Evolutionary conservation across 2,329 filamentous ascomycete genomes (phyloP).

Genomic region (Fusarium phyllophilum): DNA sequence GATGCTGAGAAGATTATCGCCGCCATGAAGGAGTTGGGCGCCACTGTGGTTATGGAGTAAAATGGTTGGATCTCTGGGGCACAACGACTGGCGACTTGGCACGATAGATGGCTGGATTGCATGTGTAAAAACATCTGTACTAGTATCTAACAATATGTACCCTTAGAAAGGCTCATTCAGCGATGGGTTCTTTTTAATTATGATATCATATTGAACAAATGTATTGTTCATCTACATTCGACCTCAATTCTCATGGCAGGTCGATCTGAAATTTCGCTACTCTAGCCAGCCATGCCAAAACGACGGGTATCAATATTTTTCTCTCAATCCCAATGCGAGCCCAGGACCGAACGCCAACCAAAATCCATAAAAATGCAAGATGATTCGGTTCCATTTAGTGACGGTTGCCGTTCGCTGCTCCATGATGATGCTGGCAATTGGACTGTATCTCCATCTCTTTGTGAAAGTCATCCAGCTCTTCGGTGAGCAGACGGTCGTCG

Average conservation of each 20-base stretch:
- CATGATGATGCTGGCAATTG: slow-evolving; percentile 53
- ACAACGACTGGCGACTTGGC: slow-evolving; percentile 41
- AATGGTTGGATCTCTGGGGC: slow-evolving; percentile 25
- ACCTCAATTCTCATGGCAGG: slow-evolving; percentile 1
- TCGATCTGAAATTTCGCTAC: slow-evolving; percentile 1
- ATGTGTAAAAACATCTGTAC: slow-evolving; percentile 55
- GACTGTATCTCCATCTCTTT: slow-evolving; percentile 53
- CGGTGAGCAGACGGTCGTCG: slow-evolving; percentile 78
- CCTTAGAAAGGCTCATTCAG: slow-evolving; percentile 30
- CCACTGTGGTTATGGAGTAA: slow-evolving; percentile 91
- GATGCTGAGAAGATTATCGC: slow-evolving; percentile 99
- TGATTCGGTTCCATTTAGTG: slow-evolving; percentile 29
- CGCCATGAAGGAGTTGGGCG: slow-evolving; percentile 92
- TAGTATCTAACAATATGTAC: slow-evolving; percentile 49
- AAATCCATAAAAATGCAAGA: slow-evolving; percentile 6
- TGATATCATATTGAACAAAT: slow-evolving; percentile 18
- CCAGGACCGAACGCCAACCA: slow-evolving; percentile 45
- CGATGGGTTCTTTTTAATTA: slow-evolving; percentile 32
- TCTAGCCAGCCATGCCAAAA: slow-evolving; percentile 21
- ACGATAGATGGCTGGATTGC: slow-evolving; percentile 49
- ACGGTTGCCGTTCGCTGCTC: slow-evolving; percentile 45
- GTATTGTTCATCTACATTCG: background rate
- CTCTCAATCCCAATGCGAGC: slow-evolving; percentile 23
- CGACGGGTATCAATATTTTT: slow-evolving; percentile 47
- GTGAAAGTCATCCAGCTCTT: slow-evolving; percentile 70